These are phyloP conservation scores for Rhizopus sp. DNA, from an alignment of 371 early-diverging fungal genomes.

Conservation along the genomic window DNA sequence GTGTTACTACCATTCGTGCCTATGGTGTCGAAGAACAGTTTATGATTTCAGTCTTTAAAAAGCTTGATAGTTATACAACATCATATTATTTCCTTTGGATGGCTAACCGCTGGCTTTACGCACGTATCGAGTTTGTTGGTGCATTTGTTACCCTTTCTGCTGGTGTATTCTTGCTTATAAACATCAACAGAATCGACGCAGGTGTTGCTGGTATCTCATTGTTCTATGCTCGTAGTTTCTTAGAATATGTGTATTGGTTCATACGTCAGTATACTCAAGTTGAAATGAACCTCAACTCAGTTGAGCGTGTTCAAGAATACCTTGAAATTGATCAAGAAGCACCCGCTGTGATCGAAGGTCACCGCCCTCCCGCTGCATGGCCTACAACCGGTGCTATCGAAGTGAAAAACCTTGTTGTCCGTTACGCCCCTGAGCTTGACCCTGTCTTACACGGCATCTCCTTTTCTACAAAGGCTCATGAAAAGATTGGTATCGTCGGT, in stretches of 20 bases:
- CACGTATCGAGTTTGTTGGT: slow-evolving; percentile 73
- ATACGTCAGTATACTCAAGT: slow-evolving; percentile 68
- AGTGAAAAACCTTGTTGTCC: slow-evolving; percentile 62
- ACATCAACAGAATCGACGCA: slow-evolving; percentile 63
- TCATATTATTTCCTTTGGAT: slow-evolving; percentile 84
- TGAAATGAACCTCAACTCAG: slow-evolving; percentile 81
- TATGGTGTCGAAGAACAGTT: slow-evolving; percentile 68
- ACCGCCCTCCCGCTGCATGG: slow-evolving; percentile 69
- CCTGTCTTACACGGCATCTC: slow-evolving; percentile 72
- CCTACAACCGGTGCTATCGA: slow-evolving; percentile 70
- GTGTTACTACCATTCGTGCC: slow-evolving; percentile 72
- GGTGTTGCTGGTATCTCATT: slow-evolving; percentile 85
- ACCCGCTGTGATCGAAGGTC: slow-evolving; percentile 37
- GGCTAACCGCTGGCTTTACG: slow-evolving; percentile 82
- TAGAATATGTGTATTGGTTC: slow-evolving; percentile 47
- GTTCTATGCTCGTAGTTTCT: slow-evolving; percentile 74
- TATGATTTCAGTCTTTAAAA: slow-evolving; percentile 53
- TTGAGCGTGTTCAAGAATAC: slow-evolving; percentile 88
- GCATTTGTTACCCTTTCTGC: slow-evolving; percentile 70
- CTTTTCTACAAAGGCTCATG: slow-evolving; percentile 61
- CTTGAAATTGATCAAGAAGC: slow-evolving; percentile 73
- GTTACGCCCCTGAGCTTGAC: slow-evolving; percentile 66
- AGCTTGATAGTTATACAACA: slow-evolving; percentile 66
- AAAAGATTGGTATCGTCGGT: slow-evolving; percentile 81
- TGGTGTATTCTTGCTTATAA: slow-evolving; percentile 59